Base-by-base conservation (phyloP, 2,329 filamentous ascomycete genomes). In the Raffaelea arxii region DNA sequence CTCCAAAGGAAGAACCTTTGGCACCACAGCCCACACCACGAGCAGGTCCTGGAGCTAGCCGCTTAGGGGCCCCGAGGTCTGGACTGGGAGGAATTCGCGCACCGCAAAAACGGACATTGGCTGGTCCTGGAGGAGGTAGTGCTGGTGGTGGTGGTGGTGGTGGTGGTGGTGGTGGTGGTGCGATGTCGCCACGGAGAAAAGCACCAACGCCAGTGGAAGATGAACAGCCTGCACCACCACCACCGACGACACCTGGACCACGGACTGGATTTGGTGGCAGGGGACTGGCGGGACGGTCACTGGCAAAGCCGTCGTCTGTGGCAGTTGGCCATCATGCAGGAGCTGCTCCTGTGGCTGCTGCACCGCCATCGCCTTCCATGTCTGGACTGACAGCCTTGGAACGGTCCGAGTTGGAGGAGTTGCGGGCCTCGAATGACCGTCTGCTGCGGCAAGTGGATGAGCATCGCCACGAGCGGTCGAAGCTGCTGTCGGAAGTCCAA, bases 341-440 rank as follows among this genome's bases (percentile, higher is more conserved):
- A 12, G 66, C 69, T 4, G 68, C 75, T 1, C 67, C 71, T 27
- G 77, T 78, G 2, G 74, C 80, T 1, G 63, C 74, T 5, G 65
- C 72, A 6, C 69, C 76, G 1, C 67, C 72, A 30, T 78, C 80
- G 2, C 75, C 82, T 0, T 74, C 75, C 10, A 65, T 74, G 4
- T 81, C 78, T 35, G 84, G 84, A 0, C 71, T 95, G 41, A 78
- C 82, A 19, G 76, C 84, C 9, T 74, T 86, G n/a, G 92, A 98
- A 60, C 80, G 86, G 38, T 86, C 88, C n/a, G 91, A 98, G 62
- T 71, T 98, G 2, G 88, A 94, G 53, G 90, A 95, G 59, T 75
- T 97, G 12, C 84, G 90, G 32, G 71, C 81, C 12, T 82, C 94
- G 50, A 90, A 91, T 56, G 90, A 96, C 41, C 77, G 84, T 25